A percentile compares a stretch with the other conserved stretches of the same genome.
Evolutionary conservation across 169 alveolate species (phyloP).

Genomic region (Perkinsus olseni): DNA sequence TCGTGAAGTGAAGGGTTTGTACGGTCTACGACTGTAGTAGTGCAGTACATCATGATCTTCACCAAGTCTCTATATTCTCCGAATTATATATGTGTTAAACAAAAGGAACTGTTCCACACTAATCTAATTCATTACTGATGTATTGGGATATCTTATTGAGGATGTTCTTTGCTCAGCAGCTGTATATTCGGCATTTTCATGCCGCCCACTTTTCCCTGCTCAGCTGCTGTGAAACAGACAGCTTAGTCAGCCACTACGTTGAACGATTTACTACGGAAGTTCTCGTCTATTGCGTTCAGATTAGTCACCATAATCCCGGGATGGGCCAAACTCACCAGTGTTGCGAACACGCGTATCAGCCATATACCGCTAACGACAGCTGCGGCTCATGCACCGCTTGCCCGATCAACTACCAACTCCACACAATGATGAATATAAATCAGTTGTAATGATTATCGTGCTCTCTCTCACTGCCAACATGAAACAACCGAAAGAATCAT

Average conservation of each 20-base stretch:
- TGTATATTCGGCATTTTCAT: background rate
- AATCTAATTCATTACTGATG: background rate
- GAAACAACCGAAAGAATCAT: background rate
- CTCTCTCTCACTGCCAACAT: too few species aligned
- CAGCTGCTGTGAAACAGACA: slow-evolving; percentile 1
- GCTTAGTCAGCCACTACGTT: background rate
- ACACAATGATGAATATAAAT: too few species aligned
- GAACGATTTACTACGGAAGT: background rate
- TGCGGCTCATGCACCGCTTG: too few species aligned
- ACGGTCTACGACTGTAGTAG: background rate
- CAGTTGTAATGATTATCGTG: too few species aligned
- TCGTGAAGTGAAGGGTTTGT: background rate
- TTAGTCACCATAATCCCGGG: too few species aligned
- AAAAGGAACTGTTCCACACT: background rate
- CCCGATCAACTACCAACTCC: too few species aligned
- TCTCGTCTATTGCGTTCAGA: background rate
- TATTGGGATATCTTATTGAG: background rate
- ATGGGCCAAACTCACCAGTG: too few species aligned
- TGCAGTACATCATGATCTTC: background rate
- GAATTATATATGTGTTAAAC: background rate
- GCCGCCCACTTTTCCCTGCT: slow-evolving; percentile 1
- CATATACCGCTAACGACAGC: too few species aligned
- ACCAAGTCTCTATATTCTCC: background rate
- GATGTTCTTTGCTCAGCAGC: background rate
- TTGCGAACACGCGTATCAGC: too few species aligned